These are phyloP conservation scores for Rhodotorula sp. DNA, from an alignment of 1,284 basidiomycete genomes.

Conservation along the genomic window DNA sequence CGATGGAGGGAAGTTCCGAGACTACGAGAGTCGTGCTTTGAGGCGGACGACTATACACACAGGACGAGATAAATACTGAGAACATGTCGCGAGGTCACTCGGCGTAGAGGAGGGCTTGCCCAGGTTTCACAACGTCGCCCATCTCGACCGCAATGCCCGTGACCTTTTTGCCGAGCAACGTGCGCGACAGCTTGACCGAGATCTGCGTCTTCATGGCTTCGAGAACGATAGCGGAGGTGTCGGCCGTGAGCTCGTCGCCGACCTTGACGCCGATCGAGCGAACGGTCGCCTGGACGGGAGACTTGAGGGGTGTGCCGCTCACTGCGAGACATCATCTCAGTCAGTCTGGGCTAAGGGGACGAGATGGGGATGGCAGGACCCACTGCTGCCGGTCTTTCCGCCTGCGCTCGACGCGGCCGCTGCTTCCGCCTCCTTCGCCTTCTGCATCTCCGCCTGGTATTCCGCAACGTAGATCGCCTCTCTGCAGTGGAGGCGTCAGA, in stretches of 20 bases:
- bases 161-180: constrained; percentile 23
- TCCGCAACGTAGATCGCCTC: constrained; percentile 14
- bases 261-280: constrained; percentile 19
- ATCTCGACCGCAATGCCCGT: constrained; percentile 10
- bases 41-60: too few relatives aligned
- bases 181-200: constrained; percentile 50
- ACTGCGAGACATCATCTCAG: background rate
- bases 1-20: too few relatives aligned
- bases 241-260: constrained; percentile 19
- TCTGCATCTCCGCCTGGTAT: constrained; percentile 16
- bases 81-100: background rate
- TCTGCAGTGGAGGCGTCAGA: background rate
- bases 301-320: constrained; percentile 28
- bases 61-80: too few relatives aligned
- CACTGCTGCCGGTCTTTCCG: constrained; percentile 2
- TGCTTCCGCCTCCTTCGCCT: constrained; percentile 12
- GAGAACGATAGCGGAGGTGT: constrained; percentile 53
- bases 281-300: constrained; percentile 22
- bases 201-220: constrained; percentile 60
- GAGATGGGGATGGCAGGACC: background rate
- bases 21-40: too few relatives aligned
- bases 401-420: constrained; percentile 4
- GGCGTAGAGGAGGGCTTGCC: constrained; percentile 18
- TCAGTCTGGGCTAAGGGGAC: background rate
- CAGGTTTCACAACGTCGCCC: constrained; percentile 25